A percentile compares a stretch with the other conserved stretches of the same genome.
These are phyloP conservation scores for Scytalidium sp. DNA, from an alignment of 2,329 filamentous ascomycete species.

Conservation along the genomic window DNA sequence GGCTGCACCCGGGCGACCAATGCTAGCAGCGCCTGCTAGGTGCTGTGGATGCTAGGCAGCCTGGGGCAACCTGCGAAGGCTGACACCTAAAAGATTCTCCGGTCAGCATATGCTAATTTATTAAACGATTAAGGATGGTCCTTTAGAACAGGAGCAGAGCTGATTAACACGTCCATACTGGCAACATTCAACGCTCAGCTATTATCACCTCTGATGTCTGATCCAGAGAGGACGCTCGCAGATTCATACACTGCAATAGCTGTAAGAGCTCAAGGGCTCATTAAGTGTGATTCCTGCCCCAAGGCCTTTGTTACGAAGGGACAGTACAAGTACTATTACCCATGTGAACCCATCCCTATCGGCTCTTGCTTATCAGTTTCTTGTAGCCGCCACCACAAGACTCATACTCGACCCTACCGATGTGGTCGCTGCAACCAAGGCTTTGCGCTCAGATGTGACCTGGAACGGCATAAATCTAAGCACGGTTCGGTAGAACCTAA, in stretches of 20 bases:
- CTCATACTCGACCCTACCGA: slow-evolving; percentile 12
- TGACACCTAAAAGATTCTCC: too few species aligned
- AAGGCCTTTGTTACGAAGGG: slow-evolving; percentile 10
- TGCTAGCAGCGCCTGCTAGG: too few species aligned
- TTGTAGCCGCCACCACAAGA: slow-evolving; percentile 16
- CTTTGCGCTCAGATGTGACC: slow-evolving; percentile 15
- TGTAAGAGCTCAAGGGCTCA: slow-evolving; percentile 9
- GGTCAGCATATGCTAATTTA: too few species aligned
- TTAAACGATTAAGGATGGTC: too few species aligned
- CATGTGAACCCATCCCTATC: slow-evolving; percentile 2
- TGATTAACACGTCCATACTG: too few species aligned
- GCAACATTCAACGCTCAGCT: not conserved
- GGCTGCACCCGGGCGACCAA: too few species aligned
- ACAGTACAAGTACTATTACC: slow-evolving; percentile 13
- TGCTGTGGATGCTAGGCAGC: too few species aligned
- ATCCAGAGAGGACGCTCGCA: too few species aligned
- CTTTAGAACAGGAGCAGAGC: too few species aligned
- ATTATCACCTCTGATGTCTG: too few species aligned
- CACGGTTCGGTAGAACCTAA: slow-evolving; percentile 11
- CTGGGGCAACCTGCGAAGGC: too few species aligned
- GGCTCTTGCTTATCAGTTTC: slow-evolving; percentile 2
- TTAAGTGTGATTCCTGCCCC: slow-evolving; percentile 11
- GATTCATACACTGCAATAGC: not conserved
- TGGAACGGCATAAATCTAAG: slow-evolving; percentile 12
- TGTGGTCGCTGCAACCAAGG: slow-evolving; percentile 8